phyloP scores from a whole-genome alignment of 2,329 filamentous ascomycete genomes.

The Falciphora oryzae region DNA sequence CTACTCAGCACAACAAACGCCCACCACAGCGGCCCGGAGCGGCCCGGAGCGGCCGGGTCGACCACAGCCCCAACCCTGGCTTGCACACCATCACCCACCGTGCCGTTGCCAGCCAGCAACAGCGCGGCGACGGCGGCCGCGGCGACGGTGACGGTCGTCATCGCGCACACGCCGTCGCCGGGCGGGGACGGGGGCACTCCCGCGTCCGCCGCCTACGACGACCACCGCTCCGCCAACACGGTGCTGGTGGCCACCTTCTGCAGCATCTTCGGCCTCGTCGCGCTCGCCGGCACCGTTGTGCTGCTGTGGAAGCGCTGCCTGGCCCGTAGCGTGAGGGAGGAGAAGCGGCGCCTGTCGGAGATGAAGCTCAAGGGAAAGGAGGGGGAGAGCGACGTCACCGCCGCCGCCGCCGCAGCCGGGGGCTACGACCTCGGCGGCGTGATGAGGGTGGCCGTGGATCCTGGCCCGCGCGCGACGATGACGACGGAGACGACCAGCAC shows the following conservation, averaged over 20 bases:
- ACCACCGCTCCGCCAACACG: conserved; percentile 4
- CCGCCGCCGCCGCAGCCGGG: background rate
- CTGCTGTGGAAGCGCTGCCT: conserved; percentile 7
- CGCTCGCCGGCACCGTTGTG: background rate
- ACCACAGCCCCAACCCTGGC: background rate
- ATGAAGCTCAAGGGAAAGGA: background rate
- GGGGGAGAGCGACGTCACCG: background rate
- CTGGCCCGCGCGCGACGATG: background rate
- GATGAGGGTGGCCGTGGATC: background rate
- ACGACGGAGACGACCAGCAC: too few species aligned
- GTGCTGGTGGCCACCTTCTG: conserved; percentile 9
- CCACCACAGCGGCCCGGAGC: too few species aligned
- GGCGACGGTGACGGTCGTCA: background rate
- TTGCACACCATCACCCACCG: too few species aligned
- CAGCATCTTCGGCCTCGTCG: conserved; percentile 2
- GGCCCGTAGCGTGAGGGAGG: background rate
- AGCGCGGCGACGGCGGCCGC: too few species aligned
- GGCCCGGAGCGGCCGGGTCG: background rate
- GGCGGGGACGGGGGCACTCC: background rate
- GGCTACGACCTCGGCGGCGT: background rate
- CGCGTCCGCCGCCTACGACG: background rate
- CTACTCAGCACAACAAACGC: background rate
- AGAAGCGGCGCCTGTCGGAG: background rate
- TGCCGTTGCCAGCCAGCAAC: background rate
- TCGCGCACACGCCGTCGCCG: background rate